These are phyloP conservation scores for Malassezia pachydermatis DNA, from an alignment of 1,284 basidiomycete genomes.

Conservation along the genomic window DNA sequence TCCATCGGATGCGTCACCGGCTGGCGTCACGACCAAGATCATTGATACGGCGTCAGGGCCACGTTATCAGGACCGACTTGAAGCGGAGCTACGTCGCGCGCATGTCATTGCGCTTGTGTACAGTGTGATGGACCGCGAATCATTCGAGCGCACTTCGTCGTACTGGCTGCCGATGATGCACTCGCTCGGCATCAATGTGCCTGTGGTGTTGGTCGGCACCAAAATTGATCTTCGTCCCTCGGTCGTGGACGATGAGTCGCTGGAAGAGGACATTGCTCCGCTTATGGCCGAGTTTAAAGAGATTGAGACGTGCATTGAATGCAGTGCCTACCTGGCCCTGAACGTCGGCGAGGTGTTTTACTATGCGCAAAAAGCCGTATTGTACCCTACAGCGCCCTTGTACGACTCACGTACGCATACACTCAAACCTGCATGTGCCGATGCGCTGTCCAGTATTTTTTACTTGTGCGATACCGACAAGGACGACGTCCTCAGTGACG, in stretches of 20 bases:
- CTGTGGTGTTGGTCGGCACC: constrained; percentile 93
- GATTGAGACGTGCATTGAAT: constrained; percentile 95
- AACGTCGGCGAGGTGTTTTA: constrained; percentile 99
- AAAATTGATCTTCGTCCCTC: constrained; percentile 92
- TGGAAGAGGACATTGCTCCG: constrained; percentile 60
- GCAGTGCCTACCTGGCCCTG: constrained; percentile 64
- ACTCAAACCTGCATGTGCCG: constrained; percentile 74
- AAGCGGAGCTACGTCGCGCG: constrained; percentile 86
- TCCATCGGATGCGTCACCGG: constrained; percentile 42
- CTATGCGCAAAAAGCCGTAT: constrained; percentile 94
- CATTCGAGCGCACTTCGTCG: constrained; percentile 93
- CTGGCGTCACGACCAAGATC: constrained; percentile 44
- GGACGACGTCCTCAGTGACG: constrained; percentile 77
- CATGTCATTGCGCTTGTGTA: constrained; percentile 95
- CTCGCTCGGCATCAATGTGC: constrained; percentile 78
- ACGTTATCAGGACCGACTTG: constrained; percentile 73
- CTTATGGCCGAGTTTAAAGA: constrained; percentile 48
- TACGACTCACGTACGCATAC: constrained; percentile 88
- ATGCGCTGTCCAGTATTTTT: constrained; percentile 84
- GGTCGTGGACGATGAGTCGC: constrained; percentile 80
- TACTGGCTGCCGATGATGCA: constrained; percentile 98
- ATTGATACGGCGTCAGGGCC: constrained; percentile 49
- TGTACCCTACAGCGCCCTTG: constrained; percentile 90
- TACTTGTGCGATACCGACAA: constrained; percentile 90
- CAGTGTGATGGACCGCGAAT: constrained; percentile 84